Conservation (phyloP, 2,329 filamentous ascomycete genomes). For the Alternaria hordeiaustralica region DNA sequence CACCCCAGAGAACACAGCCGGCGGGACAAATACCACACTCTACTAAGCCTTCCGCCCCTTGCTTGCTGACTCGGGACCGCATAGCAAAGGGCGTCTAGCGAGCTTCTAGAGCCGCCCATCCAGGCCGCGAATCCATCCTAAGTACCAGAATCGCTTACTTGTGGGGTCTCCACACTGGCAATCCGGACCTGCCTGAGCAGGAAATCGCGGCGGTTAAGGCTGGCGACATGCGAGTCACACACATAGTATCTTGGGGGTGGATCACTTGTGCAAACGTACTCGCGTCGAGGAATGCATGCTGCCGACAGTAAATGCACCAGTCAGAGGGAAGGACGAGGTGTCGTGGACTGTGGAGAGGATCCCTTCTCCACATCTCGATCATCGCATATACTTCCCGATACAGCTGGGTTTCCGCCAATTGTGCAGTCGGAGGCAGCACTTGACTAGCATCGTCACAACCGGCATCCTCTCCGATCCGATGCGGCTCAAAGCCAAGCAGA, state of each 20-base stretch:
- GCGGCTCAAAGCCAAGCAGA: conserved; percentile 4
- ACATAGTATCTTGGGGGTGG: background rate
- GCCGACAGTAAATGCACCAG: conserved; percentile 12
- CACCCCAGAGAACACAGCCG: conserved; percentile 3
- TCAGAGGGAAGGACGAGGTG: background rate
- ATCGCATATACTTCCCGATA: background rate
- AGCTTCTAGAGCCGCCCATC: conserved; percentile 20
- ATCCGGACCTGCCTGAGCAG: conserved; percentile 12
- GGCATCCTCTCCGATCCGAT: conserved; percentile 11
- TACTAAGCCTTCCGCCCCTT: conserved; percentile 19
- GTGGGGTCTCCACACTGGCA: conserved; percentile 13
- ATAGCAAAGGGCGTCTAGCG: conserved; percentile 32
- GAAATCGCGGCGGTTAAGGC: conserved; percentile 14
- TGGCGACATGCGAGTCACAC: conserved; percentile 8
- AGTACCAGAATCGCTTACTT: conserved; percentile 9
- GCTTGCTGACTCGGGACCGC: conserved; percentile 24
- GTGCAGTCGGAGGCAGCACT: background rate
- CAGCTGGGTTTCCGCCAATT: background rate
- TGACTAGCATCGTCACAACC: background rate
- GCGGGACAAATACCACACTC: background rate
- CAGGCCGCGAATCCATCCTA: conserved; percentile 12
- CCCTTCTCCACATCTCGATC: conserved; percentile 8
- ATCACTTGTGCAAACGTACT: background rate
- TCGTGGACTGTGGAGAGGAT: conserved; percentile 8
- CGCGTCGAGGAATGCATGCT: conserved; percentile 4